phyloP scores from a whole-genome alignment of 768 basidiomycete species.

The Russula emetica region DNA sequence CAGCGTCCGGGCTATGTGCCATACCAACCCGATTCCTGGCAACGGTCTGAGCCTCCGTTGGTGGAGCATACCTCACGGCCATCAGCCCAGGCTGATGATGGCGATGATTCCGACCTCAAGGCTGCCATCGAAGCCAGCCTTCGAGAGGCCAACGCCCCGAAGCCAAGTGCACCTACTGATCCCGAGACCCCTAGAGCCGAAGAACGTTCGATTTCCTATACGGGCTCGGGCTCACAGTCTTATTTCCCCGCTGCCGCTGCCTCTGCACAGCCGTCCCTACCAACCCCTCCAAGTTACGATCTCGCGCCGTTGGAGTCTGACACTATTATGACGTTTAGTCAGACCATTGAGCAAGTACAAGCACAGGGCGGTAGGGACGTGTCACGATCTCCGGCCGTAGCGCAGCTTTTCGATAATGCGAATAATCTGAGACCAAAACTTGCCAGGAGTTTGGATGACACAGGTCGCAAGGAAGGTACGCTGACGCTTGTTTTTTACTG shows the following conservation, averaged over 20 bases:
- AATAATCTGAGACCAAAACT: constrained; percentile 75
- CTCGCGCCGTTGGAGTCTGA: constrained; percentile 78
- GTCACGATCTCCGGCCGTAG: constrained; percentile 76
- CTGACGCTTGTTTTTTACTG: constrained; percentile 17
- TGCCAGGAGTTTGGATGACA: constrained; percentile 77
- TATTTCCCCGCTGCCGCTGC: constrained; percentile 42
- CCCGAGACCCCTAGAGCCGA: constrained; percentile 51
- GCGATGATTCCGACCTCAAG: constrained; percentile 89
- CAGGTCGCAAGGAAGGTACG: constrained; percentile 80
- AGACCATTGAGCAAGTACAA: constrained; percentile 81
- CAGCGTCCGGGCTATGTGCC: constrained; percentile 65
- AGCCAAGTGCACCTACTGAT: constrained; percentile 70
- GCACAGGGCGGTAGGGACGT: constrained; percentile 75
- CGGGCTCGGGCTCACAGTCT: constrained; percentile 40
- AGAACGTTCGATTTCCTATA: constrained; percentile 36
- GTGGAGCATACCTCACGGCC: constrained; percentile 39
- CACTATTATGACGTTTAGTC: constrained; percentile 84
- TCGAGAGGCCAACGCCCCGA: constrained; percentile 74
- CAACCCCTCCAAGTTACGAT: constrained; percentile 71
- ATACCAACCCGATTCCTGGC: constrained; percentile 55
- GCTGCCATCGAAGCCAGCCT: constrained; percentile 96
- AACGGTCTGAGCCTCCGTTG: constrained; percentile 62
- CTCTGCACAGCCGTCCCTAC: constrained; percentile 41
- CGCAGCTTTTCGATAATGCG: constrained; percentile 81
- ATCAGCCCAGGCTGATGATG: constrained; percentile 50